These are phyloP conservation scores for Citrullus amarus DNA, from an alignment of 306 rosid species.

Conservation along the genomic window DNA sequence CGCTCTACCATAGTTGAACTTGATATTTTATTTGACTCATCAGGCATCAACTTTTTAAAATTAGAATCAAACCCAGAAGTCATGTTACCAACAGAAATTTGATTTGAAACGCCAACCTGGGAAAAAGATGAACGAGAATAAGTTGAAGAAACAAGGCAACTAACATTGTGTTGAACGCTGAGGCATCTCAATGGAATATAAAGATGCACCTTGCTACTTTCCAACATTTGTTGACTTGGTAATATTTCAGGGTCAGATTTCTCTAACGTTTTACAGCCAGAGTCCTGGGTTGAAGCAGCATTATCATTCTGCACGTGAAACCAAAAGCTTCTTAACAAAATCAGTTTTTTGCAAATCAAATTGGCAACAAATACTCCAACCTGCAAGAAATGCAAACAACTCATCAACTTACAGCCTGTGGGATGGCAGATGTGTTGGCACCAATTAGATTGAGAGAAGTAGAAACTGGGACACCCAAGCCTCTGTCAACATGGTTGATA, in stretches of 20 bases:
- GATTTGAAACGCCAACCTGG: conserved; percentile 29
- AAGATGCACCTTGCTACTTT: conserved; percentile 22
- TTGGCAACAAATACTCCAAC: conserved; percentile 3
- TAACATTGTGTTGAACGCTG: background rate
- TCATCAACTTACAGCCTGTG: conserved; percentile 5
- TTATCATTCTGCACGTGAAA: conserved; percentile 3
- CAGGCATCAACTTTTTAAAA: conserved; percentile 14
- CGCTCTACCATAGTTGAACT: conserved; percentile 10
- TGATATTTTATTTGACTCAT: conserved; percentile 18
- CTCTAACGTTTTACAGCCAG: conserved; percentile 13
- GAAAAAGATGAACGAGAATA: conserved; percentile 1
- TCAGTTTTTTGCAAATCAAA: conserved; percentile 13
- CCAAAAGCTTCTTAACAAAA: conserved; percentile 16
- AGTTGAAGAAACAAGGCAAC: background rate
- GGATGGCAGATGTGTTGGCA: conserved; percentile 13
- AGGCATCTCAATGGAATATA: background rate
- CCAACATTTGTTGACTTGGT: conserved; percentile 16
- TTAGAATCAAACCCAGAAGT: conserved; percentile 19
- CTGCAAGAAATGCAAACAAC: background rate
- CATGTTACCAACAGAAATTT: conserved; percentile 15
- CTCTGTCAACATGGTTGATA: conserved; percentile 13
- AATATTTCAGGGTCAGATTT: conserved; percentile 10
- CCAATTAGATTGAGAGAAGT: conserved; percentile 11
- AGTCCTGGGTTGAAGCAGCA: conserved; percentile 9
- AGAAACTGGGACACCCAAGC: conserved; percentile 10